Base-by-base conservation (phyloP, 805 yeast species). In the Maudiozyma barnettii region DNA sequence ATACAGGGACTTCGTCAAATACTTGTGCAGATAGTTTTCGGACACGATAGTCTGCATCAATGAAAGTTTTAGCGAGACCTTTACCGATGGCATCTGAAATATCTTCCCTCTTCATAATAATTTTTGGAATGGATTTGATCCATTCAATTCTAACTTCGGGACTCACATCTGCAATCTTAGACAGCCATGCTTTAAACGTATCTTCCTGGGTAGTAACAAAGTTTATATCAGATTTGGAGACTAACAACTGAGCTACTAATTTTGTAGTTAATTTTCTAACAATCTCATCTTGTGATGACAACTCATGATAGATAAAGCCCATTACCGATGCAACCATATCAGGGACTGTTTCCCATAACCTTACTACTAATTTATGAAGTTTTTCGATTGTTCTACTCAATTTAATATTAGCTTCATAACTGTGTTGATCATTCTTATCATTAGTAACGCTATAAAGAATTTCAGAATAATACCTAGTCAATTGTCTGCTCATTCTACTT, bases 391-490 rank as follows among this genome's bases (percentile, higher is more conserved):
- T 77, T 39, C 69, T 73, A 16, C 41, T 39, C 23, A 45, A 33
- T 23, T 47, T 49, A 13, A 48, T 37, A 21, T 47, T 47, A 2
- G 52, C 49, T 30, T 52, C 55, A 41, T 51, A 57, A 35, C 51
- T 49, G 14, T 37, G 40, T 19, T 37, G 40, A 43, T 50, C 21
- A 40, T 29, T 23, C 14, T 54, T 55, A 19, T 43, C 46, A 29
- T 48, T 57, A 26, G 51, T 61, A 14, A 72, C 71, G 37, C 78
- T 84, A 56, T 81, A 81, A 9, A 88, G 61, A 49, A 79, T 71
- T 56, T 88, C 95, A 0, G 95, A 81, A 52, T 87, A 84, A 54
- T 81, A 82, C 59, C 82, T 89, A 2, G 95, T 83, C 31, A 86
- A 70, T 51, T 79, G 78, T 52, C 95, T 75, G 14, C 91, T 77